These are phyloP conservation scores for Podila minutissima DNA, from an alignment of 192 early-diverging fungal species.

Conservation along the genomic window DNA sequence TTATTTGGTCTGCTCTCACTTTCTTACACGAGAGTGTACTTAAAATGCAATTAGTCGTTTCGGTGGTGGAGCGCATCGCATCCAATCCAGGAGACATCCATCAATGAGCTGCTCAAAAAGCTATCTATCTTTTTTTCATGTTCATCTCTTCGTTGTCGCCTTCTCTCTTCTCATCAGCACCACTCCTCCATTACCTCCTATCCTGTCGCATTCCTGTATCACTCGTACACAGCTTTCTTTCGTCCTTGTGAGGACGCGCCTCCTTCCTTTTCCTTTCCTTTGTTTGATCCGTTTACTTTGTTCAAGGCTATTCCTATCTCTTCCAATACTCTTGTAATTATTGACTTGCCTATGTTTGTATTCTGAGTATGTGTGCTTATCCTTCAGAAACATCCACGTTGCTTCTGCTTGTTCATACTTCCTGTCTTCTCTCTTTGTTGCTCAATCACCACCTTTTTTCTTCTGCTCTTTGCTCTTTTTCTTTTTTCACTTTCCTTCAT, in stretches of 20 bases:
- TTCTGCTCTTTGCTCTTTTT: constrained; percentile 6
- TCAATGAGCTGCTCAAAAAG: too few relatives aligned
- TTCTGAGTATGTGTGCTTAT: not conserved
- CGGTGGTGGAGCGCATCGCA: too few relatives aligned
- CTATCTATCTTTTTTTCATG: too few relatives aligned
- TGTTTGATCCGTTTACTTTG: not conserved
- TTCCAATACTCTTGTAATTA: too few relatives aligned
- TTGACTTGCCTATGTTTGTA: not conserved
- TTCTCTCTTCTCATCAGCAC: too few relatives aligned
- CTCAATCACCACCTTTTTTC: constrained; percentile 3
- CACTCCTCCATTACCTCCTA: not conserved
- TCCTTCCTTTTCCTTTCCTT: not conserved
- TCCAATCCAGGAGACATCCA: too few relatives aligned
- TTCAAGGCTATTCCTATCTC: too few relatives aligned
- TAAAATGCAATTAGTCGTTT: too few relatives aligned
- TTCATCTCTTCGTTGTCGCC: too few relatives aligned
- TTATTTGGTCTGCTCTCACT: too few relatives aligned
- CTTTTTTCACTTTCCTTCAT: constrained; percentile 11
- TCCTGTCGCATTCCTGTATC: constrained; percentile 1
- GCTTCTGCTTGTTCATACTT: too few relatives aligned
- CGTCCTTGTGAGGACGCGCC: not conserved
- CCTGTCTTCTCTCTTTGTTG: not conserved
- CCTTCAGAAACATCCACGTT: not conserved
- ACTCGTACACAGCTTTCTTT: not conserved
- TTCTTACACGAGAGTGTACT: too few relatives aligned